Evolutionary conservation across 495 filamentous ascomycete species (phyloP).

Genomic region (Pyronema omphalodes): DNA sequence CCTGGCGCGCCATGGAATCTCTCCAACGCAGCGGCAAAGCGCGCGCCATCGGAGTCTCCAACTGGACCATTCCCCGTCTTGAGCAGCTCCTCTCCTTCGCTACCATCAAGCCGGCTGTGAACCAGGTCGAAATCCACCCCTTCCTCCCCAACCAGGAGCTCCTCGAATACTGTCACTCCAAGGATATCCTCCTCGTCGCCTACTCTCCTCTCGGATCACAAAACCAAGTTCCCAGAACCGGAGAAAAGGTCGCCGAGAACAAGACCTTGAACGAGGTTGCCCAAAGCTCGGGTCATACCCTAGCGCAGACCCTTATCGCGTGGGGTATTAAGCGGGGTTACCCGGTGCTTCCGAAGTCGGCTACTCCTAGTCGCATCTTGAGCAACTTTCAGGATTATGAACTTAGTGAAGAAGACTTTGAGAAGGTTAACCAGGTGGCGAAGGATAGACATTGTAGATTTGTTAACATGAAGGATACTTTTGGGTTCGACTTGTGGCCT

Average conservation of each 20-base stretch:
- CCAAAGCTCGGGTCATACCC: slow-evolving; percentile 22
- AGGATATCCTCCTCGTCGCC: slow-evolving; percentile 33
- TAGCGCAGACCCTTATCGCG: slow-evolving; percentile 27
- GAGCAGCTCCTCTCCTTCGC: slow-evolving; percentile 25
- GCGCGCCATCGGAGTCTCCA: slow-evolving; percentile 40
- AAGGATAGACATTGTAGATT: slow-evolving; percentile 46
- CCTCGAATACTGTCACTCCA: slow-evolving; percentile 27
- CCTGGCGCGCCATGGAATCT: slow-evolving; percentile 37
- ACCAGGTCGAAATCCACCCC: slow-evolving; percentile 46
- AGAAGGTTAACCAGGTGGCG: slow-evolving; percentile 41
- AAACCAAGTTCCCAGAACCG: slow-evolving; percentile 48
- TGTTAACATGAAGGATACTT: slow-evolving; percentile 65
- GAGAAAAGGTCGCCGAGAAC: slow-evolving; percentile 44
- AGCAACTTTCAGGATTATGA: slow-evolving; percentile 25
- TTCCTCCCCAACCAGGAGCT: slow-evolving; percentile 37
- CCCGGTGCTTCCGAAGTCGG: slow-evolving; percentile 30
- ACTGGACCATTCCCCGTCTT: slow-evolving; percentile 32
- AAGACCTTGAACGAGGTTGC: slow-evolving; percentile 29
- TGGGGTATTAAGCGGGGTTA: slow-evolving; percentile 29
- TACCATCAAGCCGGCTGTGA: slow-evolving; percentile 29
- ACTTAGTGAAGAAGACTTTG: slow-evolving; percentile 36
- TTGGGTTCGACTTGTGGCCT: slow-evolving; percentile 28
- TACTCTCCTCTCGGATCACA: slow-evolving; percentile 42
- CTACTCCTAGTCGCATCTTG: slow-evolving; percentile 25
- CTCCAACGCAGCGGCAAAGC: slow-evolving; percentile 38